Evolutionary conservation across 352 stramenopile genomes (phyloP), one percentile per base, ranked within the genome.

Genomic region (Globisporangium spinosum): DNA sequence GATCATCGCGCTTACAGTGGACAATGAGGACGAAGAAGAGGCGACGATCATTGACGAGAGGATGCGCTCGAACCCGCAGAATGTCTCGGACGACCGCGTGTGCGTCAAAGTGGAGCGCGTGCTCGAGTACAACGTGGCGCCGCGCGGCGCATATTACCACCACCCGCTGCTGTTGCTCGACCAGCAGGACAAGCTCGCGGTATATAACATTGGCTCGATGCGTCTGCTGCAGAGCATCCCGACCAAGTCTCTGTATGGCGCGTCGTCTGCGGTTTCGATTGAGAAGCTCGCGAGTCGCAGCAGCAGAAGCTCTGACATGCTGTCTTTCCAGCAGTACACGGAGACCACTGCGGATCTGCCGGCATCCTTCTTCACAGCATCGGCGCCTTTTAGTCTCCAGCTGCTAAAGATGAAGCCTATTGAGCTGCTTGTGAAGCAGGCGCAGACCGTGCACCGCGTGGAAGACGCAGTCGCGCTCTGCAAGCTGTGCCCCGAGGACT

Each of bases 91-190:
- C 13, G 80, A 77, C 51, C 73, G 66, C 23, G 58, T 87, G 32
- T 74, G 73, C 43, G 58, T 93, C 38, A 78, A 77, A 27, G 75
- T 86, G 17, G 77, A 88, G 58, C 76, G 72, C 27, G 70, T 80
- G 27, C 34, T 90, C 38, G 72, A 76, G 65, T 89, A 85, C 67
- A 80, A 83, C 25, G 67, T 67, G 15, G 40, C 81, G 1, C 85
- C 85, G 1, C 74, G 74, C 12, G 70, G 59, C 1, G 81, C 68
- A 0, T 82, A 75, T 61, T 86, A 80, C 67, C 85, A 94, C 68
- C 79, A 90, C 23, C 87, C 85, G 12, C 89, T 90, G 59, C 56
- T 95, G 51, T 62, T 95, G 35, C 65, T 93, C 5, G 78, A 91
- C 25, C 75, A 86, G 40, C 58, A 70, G 25, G 85, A 94, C 53